Conservation (phyloP, 805 yeast genomes). For the Pichia eremophila region DNA sequence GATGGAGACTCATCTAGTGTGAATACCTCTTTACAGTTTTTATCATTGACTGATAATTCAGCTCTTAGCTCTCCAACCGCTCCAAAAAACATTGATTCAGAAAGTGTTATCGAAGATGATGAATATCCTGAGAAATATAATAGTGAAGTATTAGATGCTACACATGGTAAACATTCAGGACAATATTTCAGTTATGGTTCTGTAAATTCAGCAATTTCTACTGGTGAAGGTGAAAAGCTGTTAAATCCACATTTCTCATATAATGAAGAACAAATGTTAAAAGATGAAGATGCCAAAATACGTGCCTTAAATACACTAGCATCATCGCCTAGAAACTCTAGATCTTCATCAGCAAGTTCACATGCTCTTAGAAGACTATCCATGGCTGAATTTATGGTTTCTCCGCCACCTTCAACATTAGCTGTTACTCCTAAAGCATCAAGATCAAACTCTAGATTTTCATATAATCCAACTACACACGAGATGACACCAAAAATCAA, state of each 20-base stretch:
- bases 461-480: constrained; percentile 24
- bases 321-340: constrained; percentile 21
- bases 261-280: constrained; percentile 53
- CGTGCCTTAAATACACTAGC: constrained; percentile 45
- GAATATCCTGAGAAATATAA: neutral
- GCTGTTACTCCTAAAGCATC: constrained; percentile 9
- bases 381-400: constrained; percentile 27
- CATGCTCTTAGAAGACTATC: constrained; percentile 24
- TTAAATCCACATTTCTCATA: constrained; percentile 47
- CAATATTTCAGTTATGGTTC: neutral
- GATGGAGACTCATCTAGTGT: neutral
- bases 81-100: neutral
- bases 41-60: constrained; percentile 2
- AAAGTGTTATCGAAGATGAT: neutral
- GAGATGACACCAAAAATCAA: constrained; percentile 9
- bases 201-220: neutral
- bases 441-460: constrained; percentile 14
- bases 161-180: neutral
- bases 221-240: constrained; percentile 1
- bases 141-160: neutral
- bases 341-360: constrained; percentile 19
- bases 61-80: neutral
- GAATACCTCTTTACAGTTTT: neutral
- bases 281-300: constrained; percentile 59
- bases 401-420: constrained; percentile 30